Base-by-base conservation (phyloP, 140 eudicot species). In the Cichorium intybus region DNA sequence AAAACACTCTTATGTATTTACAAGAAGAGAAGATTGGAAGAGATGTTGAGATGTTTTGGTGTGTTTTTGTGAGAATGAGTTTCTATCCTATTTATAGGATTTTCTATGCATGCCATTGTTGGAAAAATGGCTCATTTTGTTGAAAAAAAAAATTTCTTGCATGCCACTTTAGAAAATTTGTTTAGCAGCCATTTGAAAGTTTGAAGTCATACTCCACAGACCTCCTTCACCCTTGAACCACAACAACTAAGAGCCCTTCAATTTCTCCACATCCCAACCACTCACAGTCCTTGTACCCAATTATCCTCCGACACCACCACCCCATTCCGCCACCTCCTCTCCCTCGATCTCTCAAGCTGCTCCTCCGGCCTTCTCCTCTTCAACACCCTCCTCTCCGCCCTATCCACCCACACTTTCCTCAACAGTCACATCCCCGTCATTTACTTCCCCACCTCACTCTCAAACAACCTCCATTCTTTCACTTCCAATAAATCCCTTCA, bases 261-360 rank as follows among this genome's bases (percentile, higher is more conserved):
- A 57, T 83, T 84, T 56, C 96, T 92, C 76, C 81, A 77, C 83
- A 56, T 88, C 54, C 83, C 96, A 49, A 85, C 84, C 70, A 39
- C 87, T 60, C 87, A 63, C 55, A 77, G 87, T 79, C 97, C 96
- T 10, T 92, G 97, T 73, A 56, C 84, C 68, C 81, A 77, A 79
- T 58, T 87, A 89, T 74, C 82, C 24, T 92, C 96, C 26, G 96
- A 88, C 86, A 23, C 62, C 74, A 39, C 89, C 67, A 51, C 78
- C 56, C 95, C 93, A 49, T 88, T 77, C 76, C 83, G 86, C 86
- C 95, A 88, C 86, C 86, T 92, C 73, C 43, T 69, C 75, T 77
- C 93, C 71, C 93, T 92, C 78, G 78, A 70, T 51, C 96, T 92
- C 79, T 26, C 84, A 33, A 81, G 83, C 83, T 92, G 96, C 83